These are phyloP conservation scores for Cryptococcus neoformans DNA, from an alignment of 1,284 basidiomycete genomes.

Conservation along the genomic window DNA sequence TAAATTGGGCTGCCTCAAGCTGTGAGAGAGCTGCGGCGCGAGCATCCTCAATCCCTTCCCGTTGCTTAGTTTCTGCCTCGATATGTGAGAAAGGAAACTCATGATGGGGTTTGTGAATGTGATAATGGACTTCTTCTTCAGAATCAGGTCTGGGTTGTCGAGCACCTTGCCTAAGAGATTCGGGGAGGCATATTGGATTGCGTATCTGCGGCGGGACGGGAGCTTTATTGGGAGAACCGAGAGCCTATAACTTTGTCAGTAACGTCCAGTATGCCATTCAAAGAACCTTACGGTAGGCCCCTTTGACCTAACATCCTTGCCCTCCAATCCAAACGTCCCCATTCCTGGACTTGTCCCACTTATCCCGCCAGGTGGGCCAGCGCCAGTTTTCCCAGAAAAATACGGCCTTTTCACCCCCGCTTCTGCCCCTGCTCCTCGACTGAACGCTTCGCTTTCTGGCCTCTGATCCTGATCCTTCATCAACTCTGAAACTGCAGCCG, in stretches of 20 bases:
- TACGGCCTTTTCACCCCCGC: neutral
- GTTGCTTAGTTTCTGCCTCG: constrained; percentile 27
- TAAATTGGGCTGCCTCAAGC: constrained; percentile 20
- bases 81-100: constrained; percentile 27
- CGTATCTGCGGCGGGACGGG: constrained; percentile 6
- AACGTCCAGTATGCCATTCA: no score
- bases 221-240: no score
- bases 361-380: constrained; percentile 2
- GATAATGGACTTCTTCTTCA: constrained; percentile 10
- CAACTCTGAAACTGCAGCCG: neutral
- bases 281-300: neutral
- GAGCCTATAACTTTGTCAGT: no score
- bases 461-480: constrained; percentile 3
- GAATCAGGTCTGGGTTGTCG: constrained; percentile 10
- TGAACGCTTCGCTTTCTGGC: constrained; percentile 27
- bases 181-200: constrained; percentile 5
- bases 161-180: neutral
- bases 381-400: neutral
- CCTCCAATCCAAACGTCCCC: constrained; percentile 32
- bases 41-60: constrained; percentile 23
- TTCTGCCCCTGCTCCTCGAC: constrained; percentile 22
- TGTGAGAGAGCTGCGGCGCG: constrained; percentile 26
- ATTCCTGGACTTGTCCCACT: constrained; percentile 21
- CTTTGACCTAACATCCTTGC: constrained; percentile 4
- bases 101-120: constrained; percentile 28